Conservation (phyloP, 1,139 yeast genomes). For the Suhomyces bolitotheri region DNA sequence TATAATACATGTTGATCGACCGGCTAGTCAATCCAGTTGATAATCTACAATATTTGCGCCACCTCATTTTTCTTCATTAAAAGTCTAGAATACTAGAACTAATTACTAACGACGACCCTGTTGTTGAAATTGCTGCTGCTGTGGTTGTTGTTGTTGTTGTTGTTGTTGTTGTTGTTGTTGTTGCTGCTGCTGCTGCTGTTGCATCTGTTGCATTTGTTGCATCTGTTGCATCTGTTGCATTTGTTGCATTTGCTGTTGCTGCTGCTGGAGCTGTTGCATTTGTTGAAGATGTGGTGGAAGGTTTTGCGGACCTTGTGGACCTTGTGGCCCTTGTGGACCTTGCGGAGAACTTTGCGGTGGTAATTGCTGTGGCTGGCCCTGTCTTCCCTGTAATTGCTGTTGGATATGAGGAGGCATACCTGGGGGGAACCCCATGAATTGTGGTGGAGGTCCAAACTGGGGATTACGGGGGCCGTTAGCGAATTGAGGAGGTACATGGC, state of each 20-base stretch:
- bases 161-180: constrained; percentile 17
- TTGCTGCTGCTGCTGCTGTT: constrained; percentile 14
- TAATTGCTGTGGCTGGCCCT: constrained; percentile 8
- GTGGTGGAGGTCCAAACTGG: constrained; percentile 21
- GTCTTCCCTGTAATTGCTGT: constrained; percentile 8
- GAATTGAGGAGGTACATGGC: constrained; percentile 27
- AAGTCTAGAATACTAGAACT: too few relatives aligned
- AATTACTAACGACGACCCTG: constrained; percentile 2
- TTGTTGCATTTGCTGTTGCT: constrained; percentile 9
- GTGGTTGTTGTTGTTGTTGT: constrained; percentile 16
- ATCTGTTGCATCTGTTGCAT: constrained; percentile 10
- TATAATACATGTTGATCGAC: not conserved
- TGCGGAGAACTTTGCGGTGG: constrained; percentile 19
- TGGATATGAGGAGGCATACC: constrained; percentile 23
- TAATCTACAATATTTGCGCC: too few relatives aligned
- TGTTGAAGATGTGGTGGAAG: constrained; percentile 14
- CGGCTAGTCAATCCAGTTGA: not conserved
- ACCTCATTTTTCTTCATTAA: too few relatives aligned
- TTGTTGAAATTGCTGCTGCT: constrained; percentile 19
- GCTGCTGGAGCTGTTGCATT: constrained; percentile 13
- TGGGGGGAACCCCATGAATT: constrained; percentile 28
- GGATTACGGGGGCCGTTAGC: constrained; percentile 20
- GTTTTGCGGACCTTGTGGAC: constrained; percentile 8
- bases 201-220: constrained; percentile 8
- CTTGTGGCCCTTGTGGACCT: constrained; percentile 16